These are phyloP conservation scores for Dioszegia aurantiaca DNA, from an alignment of 768 basidiomycete species.

Conservation along the genomic window DNA sequence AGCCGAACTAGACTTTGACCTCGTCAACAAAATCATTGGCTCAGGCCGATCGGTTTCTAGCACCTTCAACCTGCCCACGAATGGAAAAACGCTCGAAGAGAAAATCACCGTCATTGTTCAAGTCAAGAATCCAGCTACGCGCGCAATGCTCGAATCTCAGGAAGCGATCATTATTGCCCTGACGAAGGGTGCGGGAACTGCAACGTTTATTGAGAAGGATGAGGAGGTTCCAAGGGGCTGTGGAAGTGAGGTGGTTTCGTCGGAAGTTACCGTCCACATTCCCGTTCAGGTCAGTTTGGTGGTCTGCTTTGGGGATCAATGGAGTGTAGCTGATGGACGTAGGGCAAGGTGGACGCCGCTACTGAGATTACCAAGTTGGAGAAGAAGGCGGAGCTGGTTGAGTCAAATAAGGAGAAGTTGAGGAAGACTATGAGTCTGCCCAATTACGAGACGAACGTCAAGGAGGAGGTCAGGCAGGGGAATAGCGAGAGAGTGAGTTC, in stretches of 20 bases:
- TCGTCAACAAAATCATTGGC: slow-evolving; percentile 74
- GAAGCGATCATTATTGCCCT: slow-evolving; percentile 71
- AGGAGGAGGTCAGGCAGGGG: slow-evolving; percentile 66
- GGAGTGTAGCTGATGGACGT: background rate
- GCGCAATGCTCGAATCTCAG: slow-evolving; percentile 68
- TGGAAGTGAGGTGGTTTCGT: slow-evolving; percentile 74
- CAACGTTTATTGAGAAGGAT: slow-evolving; percentile 64
- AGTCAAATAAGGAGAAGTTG: slow-evolving; percentile 71
- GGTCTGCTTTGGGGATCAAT: background rate
- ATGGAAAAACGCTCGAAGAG: slow-evolving; percentile 51
- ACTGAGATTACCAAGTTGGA: slow-evolving; percentile 82
- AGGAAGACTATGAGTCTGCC: slow-evolving; percentile 67
- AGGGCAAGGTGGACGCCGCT: slow-evolving; percentile 88
- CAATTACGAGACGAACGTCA: slow-evolving; percentile 77
- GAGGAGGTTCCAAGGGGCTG: slow-evolving; percentile 81
- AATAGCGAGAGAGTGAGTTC: slow-evolving; percentile 77
- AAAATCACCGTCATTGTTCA: slow-evolving; percentile 64
- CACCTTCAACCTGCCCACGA: slow-evolving; percentile 71
- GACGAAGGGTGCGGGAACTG: slow-evolving; percentile 81
- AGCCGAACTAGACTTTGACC: slow-evolving; percentile 79
- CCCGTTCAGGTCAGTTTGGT: slow-evolving; percentile 77
- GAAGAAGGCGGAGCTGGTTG: slow-evolving; percentile 78
- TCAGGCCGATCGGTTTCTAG: slow-evolving; percentile 80
- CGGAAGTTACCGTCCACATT: slow-evolving; percentile 72
- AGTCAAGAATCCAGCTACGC: slow-evolving; percentile 63